A percentile compares a stretch with the other conserved stretches of the same genome.
Evolutionary conservation across 75 land plant genomes (phyloP).

Genomic region (Sequoia sempervirens): DNA sequence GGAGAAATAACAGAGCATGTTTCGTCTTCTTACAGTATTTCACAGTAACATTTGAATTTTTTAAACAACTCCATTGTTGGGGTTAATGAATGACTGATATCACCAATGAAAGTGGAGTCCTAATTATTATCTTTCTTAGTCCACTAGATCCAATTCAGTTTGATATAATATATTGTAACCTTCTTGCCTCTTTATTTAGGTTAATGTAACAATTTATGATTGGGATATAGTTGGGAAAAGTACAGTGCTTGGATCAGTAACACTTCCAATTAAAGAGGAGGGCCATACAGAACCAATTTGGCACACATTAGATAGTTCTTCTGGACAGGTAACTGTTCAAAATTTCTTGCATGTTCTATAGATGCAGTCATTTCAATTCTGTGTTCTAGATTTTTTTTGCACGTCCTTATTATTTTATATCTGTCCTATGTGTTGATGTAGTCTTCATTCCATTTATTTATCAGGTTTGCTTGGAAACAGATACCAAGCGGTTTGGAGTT

Average conservation of each 20-base stretch:
- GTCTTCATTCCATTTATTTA: slow-evolving; percentile 3
- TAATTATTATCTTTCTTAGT: background rate
- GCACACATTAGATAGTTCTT: slow-evolving; percentile 77
- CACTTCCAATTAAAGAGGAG: slow-evolving; percentile 68
- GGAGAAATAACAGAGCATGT: background rate
- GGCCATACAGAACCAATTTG: slow-evolving; percentile 76
- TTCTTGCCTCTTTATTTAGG: slow-evolving; percentile 22
- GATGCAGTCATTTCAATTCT: background rate
- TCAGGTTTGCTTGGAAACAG: slow-evolving; percentile 81
- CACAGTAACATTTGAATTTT: background rate
- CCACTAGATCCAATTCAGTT: background rate
- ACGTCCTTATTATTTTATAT: background rate
- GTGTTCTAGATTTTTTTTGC: background rate
- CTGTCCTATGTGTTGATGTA: background rate
- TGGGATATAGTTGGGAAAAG: slow-evolving; percentile 99
- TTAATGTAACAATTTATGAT: slow-evolving; percentile 82
- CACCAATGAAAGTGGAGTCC: background rate
- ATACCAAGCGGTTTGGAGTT: slow-evolving; percentile 42
- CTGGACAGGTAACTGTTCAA: slow-evolving; percentile 69
- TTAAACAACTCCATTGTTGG: background rate
- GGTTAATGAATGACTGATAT: background rate
- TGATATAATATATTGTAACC: background rate
- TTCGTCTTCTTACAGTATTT: background rate
- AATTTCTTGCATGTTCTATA: background rate
- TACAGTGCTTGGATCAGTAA: slow-evolving; percentile 84